A percentile compares a stretch with the other conserved stretches of the same genome.
phyloP scores from a whole-genome alignment of 1,284 basidiomycete species.

The Marasmius oreades region DNA sequence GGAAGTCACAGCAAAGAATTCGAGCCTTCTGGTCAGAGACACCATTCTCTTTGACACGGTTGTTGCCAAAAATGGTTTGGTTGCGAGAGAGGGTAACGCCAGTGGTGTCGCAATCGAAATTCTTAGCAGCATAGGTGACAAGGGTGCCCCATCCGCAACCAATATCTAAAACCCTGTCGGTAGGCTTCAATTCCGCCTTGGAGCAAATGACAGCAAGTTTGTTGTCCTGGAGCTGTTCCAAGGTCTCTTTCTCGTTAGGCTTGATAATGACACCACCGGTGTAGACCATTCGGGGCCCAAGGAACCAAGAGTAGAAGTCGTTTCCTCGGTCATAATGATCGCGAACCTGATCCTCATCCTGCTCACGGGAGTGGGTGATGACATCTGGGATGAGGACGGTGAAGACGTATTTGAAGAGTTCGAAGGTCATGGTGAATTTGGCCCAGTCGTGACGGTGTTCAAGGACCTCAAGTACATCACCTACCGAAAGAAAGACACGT shows the following conservation, averaged over 20 bases:
- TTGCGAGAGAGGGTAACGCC: conserved; percentile 93
- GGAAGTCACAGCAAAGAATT: conserved; percentile 93
- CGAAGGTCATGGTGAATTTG: conserved; percentile 80
- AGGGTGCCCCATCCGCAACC: conserved; percentile 99
- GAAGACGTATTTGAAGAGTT: conserved; percentile 95
- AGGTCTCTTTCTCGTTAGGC: conserved; percentile 74
- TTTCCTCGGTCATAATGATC: conserved; percentile 97
- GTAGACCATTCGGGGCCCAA: conserved; percentile 96
- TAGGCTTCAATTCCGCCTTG: conserved; percentile 64
- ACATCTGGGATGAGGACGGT: conserved; percentile 90
- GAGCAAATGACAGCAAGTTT: conserved; percentile 54
- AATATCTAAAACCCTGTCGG: conserved; percentile 85
- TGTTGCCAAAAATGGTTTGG: conserved; percentile 90
- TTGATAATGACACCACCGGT: conserved; percentile 89
- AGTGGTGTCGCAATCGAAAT: conserved; percentile 92
- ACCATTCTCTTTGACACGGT: conserved; percentile 83
- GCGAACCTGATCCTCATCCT: conserved; percentile 95
- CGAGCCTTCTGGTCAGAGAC: conserved; percentile 74
- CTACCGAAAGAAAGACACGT: conserved; percentile 34
- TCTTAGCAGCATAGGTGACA: conserved; percentile 92
- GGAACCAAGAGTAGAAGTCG: conserved; percentile 94
- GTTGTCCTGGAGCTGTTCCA: conserved; percentile 98
- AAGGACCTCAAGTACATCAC: conserved; percentile 90
- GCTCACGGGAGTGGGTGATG: conserved; percentile 83
- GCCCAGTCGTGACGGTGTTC: conserved; percentile 97